A percentile compares a stretch with the other conserved stretches of the same genome.
phyloP scores from a whole-genome alignment of 73 alveolate species.

The Urostyla sp. region DNA sequence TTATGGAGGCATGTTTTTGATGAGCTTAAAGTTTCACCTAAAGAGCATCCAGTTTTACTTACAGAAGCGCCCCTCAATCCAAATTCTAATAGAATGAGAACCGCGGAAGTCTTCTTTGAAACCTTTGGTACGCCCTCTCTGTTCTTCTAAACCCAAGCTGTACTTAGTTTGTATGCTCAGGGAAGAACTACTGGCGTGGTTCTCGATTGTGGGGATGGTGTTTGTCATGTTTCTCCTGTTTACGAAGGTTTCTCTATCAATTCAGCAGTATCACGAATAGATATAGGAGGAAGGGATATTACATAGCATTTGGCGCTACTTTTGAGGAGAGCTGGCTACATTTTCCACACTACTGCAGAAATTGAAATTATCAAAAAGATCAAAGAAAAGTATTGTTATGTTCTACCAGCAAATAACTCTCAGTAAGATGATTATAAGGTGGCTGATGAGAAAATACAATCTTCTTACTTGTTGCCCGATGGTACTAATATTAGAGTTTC shows the following conservation, averaged over 20 bases:
- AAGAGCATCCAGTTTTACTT: constrained; percentile 89
- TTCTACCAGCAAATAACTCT: constrained; percentile 24
- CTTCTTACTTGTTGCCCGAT: constrained; percentile 88
- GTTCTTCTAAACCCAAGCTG: constrained; percentile 83
- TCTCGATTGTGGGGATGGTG: constrained; percentile 92
- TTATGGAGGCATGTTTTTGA: constrained; percentile 79
- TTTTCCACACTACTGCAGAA: constrained; percentile 93
- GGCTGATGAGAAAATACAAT: constrained; percentile 33
- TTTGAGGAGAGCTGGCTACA: constrained; percentile 87
- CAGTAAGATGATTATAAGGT: constrained; percentile 9
- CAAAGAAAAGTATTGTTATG: constrained; percentile 86
- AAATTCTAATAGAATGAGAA: constrained; percentile 73
- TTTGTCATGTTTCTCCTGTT: constrained; percentile 83
- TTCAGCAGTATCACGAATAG: constrained; percentile 83
- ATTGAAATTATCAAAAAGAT: constrained; percentile 87
- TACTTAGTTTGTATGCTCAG: constrained; percentile 80
- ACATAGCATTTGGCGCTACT: constrained; percentile 87
- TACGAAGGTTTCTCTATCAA: constrained; percentile 88
- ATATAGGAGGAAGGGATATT: constrained; percentile 95
- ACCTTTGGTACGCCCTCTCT: constrained; percentile 85
- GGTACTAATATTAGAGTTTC: constrained; percentile 78
- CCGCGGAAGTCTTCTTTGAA: constrained; percentile 87
- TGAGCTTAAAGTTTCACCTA: constrained; percentile 72
- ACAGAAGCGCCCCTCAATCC: constrained; percentile 93
- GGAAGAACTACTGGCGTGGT: constrained; percentile 94